These are phyloP conservation scores for Pulveroboletus frians DNA, from an alignment of 768 basidiomycete genomes.

Conservation along the genomic window DNA sequence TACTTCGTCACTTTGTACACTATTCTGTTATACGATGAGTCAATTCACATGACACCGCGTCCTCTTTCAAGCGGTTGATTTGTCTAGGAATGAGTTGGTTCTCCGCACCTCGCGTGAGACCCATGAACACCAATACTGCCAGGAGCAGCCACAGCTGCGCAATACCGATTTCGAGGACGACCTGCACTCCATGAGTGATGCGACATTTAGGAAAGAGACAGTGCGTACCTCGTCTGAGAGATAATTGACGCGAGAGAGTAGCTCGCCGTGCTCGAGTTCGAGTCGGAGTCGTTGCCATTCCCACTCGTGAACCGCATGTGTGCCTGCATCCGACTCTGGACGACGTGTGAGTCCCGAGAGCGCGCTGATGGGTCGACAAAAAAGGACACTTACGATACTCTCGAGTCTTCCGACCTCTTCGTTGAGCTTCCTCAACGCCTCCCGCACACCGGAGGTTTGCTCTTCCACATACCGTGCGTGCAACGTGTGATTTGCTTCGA, in stretches of 20 bases:
- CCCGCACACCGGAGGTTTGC: slow-evolving; percentile 71
- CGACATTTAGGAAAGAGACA: background rate
- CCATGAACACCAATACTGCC: no score
- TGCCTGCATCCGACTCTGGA: slow-evolving; percentile 65
- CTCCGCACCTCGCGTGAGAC: no score
- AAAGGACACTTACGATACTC: slow-evolving; percentile 54
- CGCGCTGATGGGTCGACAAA: background rate
- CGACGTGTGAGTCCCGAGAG: background rate
- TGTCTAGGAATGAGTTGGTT: no score
- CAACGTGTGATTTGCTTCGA: slow-evolving; percentile 86
- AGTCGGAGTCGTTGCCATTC: slow-evolving; percentile 61
- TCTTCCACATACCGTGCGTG: slow-evolving; percentile 85
- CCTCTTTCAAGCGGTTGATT: no score
- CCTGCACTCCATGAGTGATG: slow-evolving; percentile 37
- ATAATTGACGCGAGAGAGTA: slow-evolving; percentile 65
- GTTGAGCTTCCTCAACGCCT: slow-evolving; percentile 66
- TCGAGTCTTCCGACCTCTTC: slow-evolving; percentile 78
- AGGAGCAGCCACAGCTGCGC: no score
- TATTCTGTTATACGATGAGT: no score
- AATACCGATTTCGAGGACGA: no score
- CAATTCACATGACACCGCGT: no score
- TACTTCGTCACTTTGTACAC: no score
- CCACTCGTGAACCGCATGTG: slow-evolving; percentile 59
- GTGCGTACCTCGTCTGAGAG: slow-evolving; percentile 72
- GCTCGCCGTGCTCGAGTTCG: slow-evolving; percentile 64